Evolutionary conservation across 768 basidiomycete genomes (phyloP), one percentile per base, ranked within the genome.

Genomic region (Pulveroboletus ravenelii): DNA sequence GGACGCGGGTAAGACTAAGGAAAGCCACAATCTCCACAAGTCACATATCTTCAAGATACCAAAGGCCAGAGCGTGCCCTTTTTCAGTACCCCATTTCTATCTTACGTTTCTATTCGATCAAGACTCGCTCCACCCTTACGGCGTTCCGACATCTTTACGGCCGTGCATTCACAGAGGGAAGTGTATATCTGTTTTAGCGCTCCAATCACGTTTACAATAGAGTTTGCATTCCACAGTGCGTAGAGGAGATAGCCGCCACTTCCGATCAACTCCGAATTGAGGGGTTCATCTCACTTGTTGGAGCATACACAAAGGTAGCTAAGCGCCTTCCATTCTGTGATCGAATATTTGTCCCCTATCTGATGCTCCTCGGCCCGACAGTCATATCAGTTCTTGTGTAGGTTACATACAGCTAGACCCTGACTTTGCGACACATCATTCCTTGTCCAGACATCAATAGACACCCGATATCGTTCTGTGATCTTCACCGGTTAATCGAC

Each of bases 371-470:
- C 54, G 57, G 53, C 52, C 30, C 50, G 53, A 52, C 62, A 95
- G 89, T 70, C 79, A n/a, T 80, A 86, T 66, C 94, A 98, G 67
- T 89, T 85, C 70, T 67, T 97, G 38, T 96, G 94, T 93, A 63
- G 59, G 83, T 67, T 18, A 39, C 52, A 36, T 23, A 34, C 27
- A 13, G 27, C 35, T 18, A 36, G 32, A 18, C 42, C 51, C 34
- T 35, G 35, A 45, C 53, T 43, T 17, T 27, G 48, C 41, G 41
- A 30, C 20, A 35, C 18, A 51, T 25, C 36, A 40, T 44, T 32
- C 17, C 46, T 25, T 41, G 36, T 51, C 47, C 58, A 95, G 93
- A 87, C 63, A 76, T 95, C 64, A 95, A 95, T 68, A 74, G 72
- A 17, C 89, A 91, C 59, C 82, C 82, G 4, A 68, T 94, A 29